Evolutionary conservation across 2,329 filamentous ascomycete genomes (phyloP), one percentile per base, ranked within the genome.

Genomic region (Davidsoniella eucalypti): DNA sequence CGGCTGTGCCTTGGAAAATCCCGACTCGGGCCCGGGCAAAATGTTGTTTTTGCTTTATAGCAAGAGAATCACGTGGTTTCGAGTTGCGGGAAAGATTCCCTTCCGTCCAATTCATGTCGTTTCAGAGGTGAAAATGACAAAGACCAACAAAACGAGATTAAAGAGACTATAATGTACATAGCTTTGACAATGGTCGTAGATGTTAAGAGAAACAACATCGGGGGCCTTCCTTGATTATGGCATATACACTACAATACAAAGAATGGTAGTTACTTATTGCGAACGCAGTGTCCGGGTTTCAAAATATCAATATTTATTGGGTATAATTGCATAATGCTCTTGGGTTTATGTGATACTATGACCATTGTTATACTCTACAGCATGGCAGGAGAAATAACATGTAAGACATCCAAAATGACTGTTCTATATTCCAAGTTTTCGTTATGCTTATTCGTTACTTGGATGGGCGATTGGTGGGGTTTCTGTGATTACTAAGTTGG

Each of bases 101-200:
- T 54, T 64, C 64, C 2, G 62, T 68, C 65, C 67, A 67, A 55
- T 69, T 69, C 67, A 69, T 69, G 40, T 55, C 26, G 23, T 16
- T 12, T 17, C 8, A 5, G 12, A 33, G 29, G 12, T 33, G 29
- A 10, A 10, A 12, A 33, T 33, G 29, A 12, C 3, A 33, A 9
- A 33, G 8, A 33, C 29, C 6, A 33, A 33, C 21, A 23, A 23
- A 5, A 5, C 21, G 21, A 23, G 21, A 5, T 23, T 10, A 12
- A 33, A 2, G 3, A 33, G 29, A 33, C 26, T 33, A 33, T 33
- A 9, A 33, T 9, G 29, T 9, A 23, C 21, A 23, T 23, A 23
- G 5, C 21, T 23, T 5, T 5, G 21, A 23, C 4, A 5, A 23
- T 23, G 21, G 21, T 23, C 4, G 21, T 23, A 23, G 21, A 23